Evolutionary conservation across 2,329 filamentous ascomycete species (phyloP), one percentile per base, ranked within the genome.

Genomic region (Colletotrichum sp.): DNA sequence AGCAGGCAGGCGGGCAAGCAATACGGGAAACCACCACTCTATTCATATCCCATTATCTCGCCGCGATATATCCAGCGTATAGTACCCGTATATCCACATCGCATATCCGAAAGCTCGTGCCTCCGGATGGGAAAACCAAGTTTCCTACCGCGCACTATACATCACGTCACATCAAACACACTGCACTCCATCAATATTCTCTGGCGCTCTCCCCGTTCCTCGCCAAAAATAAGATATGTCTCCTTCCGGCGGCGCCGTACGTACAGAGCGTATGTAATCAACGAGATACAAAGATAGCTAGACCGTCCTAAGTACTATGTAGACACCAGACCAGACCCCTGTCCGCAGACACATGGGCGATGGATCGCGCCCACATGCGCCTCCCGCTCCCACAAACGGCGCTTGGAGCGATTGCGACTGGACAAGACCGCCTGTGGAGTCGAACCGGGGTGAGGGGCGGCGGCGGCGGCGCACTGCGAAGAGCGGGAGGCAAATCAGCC

Each of bases 361-460:
- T 44, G 67, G 72, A 65, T 71, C 67, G 59, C 49, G 59, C 71
- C 71, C 67, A 75, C 67, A 75, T 71, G 68, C 72, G 72, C 72
- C 68, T 70, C 66, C 71, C 66, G 66, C 65, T 59, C 66, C 60
- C 39, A 49, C 62, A 16, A 70, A 74, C 66, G 71, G 71, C 71
- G 71, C 71, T 74, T 71, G 72, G 72, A 71, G 72, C 67, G 67
- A 75, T 75, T 60, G 67, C 60, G 72, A 71, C 72, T 71, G 67
- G 67, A 30, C 72, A 49, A 32, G 57, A 67, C 21, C 57, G 28
- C 28, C 28, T 18, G 59, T 62, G 16, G 26, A 21, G 57, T 18
- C 15, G 36, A 8, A 4, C 65, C 55, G 65, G 36, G 71, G 26
- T 36, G 71, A 70, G 36, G 39, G 39, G 39, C 18, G 39, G 18